phyloP scores from a whole-genome alignment of 257 asterid species.

The Nicotiana otophora region DNA sequence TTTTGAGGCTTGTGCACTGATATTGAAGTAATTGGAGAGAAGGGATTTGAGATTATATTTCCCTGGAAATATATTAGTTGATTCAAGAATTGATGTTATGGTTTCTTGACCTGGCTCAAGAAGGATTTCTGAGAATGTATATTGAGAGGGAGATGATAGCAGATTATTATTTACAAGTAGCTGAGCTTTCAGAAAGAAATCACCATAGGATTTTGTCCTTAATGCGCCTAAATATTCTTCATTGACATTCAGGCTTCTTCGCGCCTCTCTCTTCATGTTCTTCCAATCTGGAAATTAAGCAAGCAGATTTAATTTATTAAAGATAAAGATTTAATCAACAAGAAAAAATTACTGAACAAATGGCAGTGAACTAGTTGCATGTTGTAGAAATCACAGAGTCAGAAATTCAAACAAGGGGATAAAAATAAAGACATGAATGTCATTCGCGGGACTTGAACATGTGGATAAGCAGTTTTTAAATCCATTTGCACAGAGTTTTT shows the following conservation, averaged over 20 bases:
- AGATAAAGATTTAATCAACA: too few relatives aligned
- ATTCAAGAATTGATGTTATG: constrained; percentile 43
- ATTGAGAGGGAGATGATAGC: constrained; percentile 17
- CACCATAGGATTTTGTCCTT: constrained; percentile 62
- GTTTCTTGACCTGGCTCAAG: constrained; percentile 68
- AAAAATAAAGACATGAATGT: too few relatives aligned
- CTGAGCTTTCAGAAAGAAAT: constrained; percentile 58
- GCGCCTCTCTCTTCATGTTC: not conserved
- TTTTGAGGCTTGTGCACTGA: constrained; percentile 70
- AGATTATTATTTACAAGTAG: constrained; percentile 10
- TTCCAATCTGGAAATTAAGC: not conserved
- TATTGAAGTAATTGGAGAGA: constrained; percentile 44
- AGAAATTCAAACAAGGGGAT: too few relatives aligned
- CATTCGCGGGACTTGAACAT: too few relatives aligned
- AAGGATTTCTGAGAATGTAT: constrained; percentile 32
- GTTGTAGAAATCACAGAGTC: too few relatives aligned
- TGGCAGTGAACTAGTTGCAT: not conserved
- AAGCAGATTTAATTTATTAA: too few relatives aligned
- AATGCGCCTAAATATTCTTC: constrained; percentile 65
- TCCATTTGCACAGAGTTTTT: too few relatives aligned
- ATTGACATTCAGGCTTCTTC: constrained; percentile 31
- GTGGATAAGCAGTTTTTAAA: too few relatives aligned
- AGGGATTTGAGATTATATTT: constrained; percentile 49
- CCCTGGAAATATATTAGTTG: constrained; percentile 24
- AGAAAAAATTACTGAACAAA: too few relatives aligned